Conservation (phyloP, 2,329 filamentous ascomycete genomes). For the Epichloe brachyelytri region DNA sequence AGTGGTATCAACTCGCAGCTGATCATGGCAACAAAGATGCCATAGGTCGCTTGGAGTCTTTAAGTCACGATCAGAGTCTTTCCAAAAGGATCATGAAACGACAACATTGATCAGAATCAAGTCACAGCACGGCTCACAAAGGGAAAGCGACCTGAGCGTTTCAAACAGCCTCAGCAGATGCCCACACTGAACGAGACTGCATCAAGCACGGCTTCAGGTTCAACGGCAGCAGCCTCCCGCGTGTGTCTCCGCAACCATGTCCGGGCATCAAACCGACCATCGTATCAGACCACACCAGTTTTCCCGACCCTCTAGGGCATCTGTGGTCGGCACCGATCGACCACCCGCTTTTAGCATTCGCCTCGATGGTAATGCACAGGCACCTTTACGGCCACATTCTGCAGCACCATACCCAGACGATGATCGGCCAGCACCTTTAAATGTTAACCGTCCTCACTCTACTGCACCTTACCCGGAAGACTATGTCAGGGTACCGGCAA, state of each 20-base stretch:
- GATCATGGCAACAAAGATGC: slow-evolving; percentile 90
- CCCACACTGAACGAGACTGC: slow-evolving; percentile 36
- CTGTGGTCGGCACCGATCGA: slow-evolving; percentile 23
- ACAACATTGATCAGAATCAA: slow-evolving; percentile 82
- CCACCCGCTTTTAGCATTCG: slow-evolving; percentile 40
- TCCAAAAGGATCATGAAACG: slow-evolving; percentile 89
- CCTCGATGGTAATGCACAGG: slow-evolving; percentile 22
- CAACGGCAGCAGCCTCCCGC: slow-evolving; percentile 17
- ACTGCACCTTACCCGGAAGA: slow-evolving; percentile 41
- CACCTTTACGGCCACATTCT: slow-evolving; percentile 33
- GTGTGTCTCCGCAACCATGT: slow-evolving; percentile 28
- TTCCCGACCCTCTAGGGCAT: slow-evolving; percentile 35
- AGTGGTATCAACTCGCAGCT: slow-evolving; percentile 84
- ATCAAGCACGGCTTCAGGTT: slow-evolving; percentile 12
- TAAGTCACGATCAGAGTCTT: slow-evolving; percentile 69
- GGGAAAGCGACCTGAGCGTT: slow-evolving; percentile 48
- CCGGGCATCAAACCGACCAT: slow-evolving; percentile 25
- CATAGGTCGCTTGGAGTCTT: slow-evolving; percentile 64
- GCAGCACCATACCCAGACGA: slow-evolving; percentile 60
- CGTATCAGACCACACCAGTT: slow-evolving; percentile 27
- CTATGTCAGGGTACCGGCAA: slow-evolving; percentile 23
- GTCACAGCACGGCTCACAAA: slow-evolving; percentile 59
- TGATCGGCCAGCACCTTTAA: slow-evolving; percentile 42
- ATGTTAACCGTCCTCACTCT: slow-evolving; percentile 30
- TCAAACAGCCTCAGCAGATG: slow-evolving; percentile 37